phyloP scores from a whole-genome alignment of 2,329 filamentous ascomycete genomes.

The Aureobasidium uvarum region DNA sequence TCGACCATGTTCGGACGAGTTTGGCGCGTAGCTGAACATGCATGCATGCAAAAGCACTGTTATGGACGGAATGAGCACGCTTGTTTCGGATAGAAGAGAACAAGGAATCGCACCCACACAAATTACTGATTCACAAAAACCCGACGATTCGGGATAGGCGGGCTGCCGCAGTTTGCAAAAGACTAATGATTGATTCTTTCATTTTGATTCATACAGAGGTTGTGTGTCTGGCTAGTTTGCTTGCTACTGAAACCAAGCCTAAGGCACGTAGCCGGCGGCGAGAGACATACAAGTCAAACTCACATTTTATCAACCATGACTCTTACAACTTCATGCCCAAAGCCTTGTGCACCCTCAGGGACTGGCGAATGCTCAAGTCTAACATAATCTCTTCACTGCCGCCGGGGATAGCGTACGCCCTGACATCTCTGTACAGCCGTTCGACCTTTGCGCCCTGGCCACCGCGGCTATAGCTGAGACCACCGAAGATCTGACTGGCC shows the following conservation, averaged over 20 bases:
- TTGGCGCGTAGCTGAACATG: constrained; percentile 7
- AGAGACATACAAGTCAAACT: too few species aligned
- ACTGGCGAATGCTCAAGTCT: constrained; percentile 90
- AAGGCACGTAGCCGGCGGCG: neutral
- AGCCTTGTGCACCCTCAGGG: constrained; percentile 80
- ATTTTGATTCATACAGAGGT: neutral
- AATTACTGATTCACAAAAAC: neutral
- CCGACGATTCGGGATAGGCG: neutral
- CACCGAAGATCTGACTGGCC: constrained; percentile 96
- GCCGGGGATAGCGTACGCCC: constrained; percentile 91
- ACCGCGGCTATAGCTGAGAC: constrained; percentile 84
- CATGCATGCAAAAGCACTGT: constrained; percentile 3
- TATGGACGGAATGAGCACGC: neutral
- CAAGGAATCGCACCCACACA: neutral
- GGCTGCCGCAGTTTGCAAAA: neutral
- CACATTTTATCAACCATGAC: too few species aligned
- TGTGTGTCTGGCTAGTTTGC: neutral
- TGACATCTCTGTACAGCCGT: constrained; percentile 88
- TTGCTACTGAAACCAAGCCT: neutral
- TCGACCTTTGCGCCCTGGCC: constrained; percentile 96
- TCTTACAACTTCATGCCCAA: constrained; percentile 91
- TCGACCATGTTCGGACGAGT: neutral
- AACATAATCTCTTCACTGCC: constrained; percentile 98
- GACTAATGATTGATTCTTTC: neutral
- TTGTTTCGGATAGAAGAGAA: constrained; percentile 2